Evolutionary conservation across 768 basidiomycete species (phyloP).

Genomic region (Calocera viscosa): DNA sequence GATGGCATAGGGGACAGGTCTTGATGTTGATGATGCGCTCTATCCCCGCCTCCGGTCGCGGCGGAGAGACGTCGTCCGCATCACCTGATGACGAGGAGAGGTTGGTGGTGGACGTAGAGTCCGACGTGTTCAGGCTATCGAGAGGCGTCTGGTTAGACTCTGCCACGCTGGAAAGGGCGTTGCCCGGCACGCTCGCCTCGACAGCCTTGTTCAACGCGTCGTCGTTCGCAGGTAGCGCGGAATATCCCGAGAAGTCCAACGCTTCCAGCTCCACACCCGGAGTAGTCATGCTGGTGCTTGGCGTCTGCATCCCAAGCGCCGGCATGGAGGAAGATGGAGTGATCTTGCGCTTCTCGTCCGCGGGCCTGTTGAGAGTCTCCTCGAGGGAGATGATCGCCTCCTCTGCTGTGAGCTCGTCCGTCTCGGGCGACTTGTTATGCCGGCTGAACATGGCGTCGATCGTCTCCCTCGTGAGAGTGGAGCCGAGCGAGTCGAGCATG

Average conservation of each 20-base stretch:
- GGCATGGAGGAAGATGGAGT: constrained; percentile 29
- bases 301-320: constrained; percentile 16
- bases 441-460: constrained; percentile 70
- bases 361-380: constrained; percentile 60
- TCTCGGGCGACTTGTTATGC: constrained; percentile 46
- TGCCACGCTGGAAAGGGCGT: not conserved
- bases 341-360: constrained; percentile 56
- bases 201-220: not conserved
- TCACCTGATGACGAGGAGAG: constrained; percentile 19
- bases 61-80: constrained; percentile 17
- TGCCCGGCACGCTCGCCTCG: not conserved
- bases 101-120: constrained; percentile 15
- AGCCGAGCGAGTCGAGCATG: constrained; percentile 94
- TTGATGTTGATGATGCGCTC: constrained; percentile 93
- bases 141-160: constrained; percentile 41
- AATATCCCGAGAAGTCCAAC: not conserved
- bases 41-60: constrained; percentile 31
- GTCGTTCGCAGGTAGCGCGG: not conserved
- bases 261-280: constrained; percentile 13
- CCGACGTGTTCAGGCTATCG: not conserved
- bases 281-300: constrained; percentile 15
- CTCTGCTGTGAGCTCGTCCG: constrained; percentile 63
- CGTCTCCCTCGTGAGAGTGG: constrained; percentile 70
- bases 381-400: constrained; percentile 81
- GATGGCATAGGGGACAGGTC: constrained; percentile 87